phyloP scores from a whole-genome alignment of 2,329 filamentous ascomycete species.

The Mycosphaerella sp. region DNA sequence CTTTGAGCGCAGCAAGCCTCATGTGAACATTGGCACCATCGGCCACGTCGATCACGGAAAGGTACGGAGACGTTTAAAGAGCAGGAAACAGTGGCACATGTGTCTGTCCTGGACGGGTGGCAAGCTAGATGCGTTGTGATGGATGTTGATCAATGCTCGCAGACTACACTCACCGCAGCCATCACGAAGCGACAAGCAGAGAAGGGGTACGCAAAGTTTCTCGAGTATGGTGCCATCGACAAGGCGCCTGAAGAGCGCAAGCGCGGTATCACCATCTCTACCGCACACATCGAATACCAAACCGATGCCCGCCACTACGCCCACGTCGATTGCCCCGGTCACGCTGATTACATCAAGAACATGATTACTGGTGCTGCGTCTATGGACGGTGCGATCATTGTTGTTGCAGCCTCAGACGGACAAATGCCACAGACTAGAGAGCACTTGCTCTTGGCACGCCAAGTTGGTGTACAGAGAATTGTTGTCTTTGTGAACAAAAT shows the following conservation, averaged over 20 bases:
- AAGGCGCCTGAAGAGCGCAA: slow-evolving; percentile 99
- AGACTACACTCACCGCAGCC: slow-evolving; percentile 97
- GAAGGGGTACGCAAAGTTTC: slow-evolving; percentile 88
- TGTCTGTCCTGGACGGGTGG: not conserved
- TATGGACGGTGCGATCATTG: slow-evolving; percentile 99
- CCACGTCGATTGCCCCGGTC: slow-evolving; percentile 98
- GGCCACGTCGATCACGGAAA: slow-evolving; percentile 99
- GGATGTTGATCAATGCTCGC: slow-evolving; percentile 7
- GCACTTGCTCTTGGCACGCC: slow-evolving; percentile 93
- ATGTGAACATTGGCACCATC: slow-evolving; percentile 99
- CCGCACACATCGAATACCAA: slow-evolving; percentile 96
- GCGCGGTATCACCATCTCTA: slow-evolving; percentile 99
- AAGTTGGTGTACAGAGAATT: slow-evolving; percentile 96
- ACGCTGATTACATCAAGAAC: slow-evolving; percentile 99
- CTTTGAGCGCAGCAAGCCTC: slow-evolving; percentile 88
- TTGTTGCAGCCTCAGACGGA: slow-evolving; percentile 95
- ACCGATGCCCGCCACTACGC: slow-evolving; percentile 95
- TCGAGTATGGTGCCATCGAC: slow-evolving; percentile 97
- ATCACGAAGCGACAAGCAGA: slow-evolving; percentile 98
- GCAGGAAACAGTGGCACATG: not conserved
- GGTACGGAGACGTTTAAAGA: slow-evolving; percentile 47
- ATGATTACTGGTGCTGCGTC: slow-evolving; percentile 99
- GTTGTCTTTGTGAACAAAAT: slow-evolving; percentile 99
- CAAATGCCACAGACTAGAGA: slow-evolving; percentile 99
- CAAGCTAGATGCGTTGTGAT: not conserved